Percentiles rank a stretch among this genome's conserved stretches.
phyloP scores from a whole-genome alignment of 2,329 filamentous ascomycete genomes.

The Penicillium fuscoglaucum region DNA sequence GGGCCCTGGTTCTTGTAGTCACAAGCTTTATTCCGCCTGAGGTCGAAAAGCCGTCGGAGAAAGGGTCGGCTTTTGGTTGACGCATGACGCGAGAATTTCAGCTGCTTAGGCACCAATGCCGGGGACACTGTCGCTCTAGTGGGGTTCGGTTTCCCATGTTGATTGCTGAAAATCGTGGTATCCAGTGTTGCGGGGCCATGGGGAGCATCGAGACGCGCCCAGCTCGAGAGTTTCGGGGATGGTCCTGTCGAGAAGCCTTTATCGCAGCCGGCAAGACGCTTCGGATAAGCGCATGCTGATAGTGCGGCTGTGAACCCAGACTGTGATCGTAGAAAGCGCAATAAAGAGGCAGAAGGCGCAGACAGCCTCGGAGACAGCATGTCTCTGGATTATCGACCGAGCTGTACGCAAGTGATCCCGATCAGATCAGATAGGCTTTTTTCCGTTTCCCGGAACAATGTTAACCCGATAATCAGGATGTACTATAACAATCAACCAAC shows the following conservation, averaged over 20 bases:
- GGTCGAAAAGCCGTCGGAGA: conserved; percentile 40
- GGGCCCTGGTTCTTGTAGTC: conserved; percentile 53
- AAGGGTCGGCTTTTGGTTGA: conserved; percentile 38
- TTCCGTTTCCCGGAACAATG: conserved; percentile 21
- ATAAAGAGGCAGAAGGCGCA: conserved; percentile 57
- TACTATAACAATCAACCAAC: neutral
- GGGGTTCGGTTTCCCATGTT: conserved; percentile 11
- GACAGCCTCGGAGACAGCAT: conserved; percentile 44
- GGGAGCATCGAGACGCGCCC: conserved; percentile 20
- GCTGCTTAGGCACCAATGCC: conserved; percentile 10
- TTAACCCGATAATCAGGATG: conserved; percentile 40
- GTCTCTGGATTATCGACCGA: conserved; percentile 28
- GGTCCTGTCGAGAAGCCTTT: conserved; percentile 19
- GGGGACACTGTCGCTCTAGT: neutral
- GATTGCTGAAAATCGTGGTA: conserved; percentile 33
- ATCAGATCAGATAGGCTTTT: conserved; percentile 21
- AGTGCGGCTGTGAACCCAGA: conserved; percentile 56
- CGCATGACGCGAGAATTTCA: conserved; percentile 27
- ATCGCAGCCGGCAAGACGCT: conserved; percentile 16
- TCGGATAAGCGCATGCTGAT: conserved; percentile 26
- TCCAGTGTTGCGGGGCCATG: conserved; percentile 30
- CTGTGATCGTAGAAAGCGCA: conserved; percentile 73
- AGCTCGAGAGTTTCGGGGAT: conserved; percentile 24
- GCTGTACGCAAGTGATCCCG: conserved; percentile 2
- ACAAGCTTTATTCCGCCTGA: conserved; percentile 34